Evolutionary conservation across 495 filamentous ascomycete species (phyloP).

Genomic region (Clavariopsis aquatica): DNA sequence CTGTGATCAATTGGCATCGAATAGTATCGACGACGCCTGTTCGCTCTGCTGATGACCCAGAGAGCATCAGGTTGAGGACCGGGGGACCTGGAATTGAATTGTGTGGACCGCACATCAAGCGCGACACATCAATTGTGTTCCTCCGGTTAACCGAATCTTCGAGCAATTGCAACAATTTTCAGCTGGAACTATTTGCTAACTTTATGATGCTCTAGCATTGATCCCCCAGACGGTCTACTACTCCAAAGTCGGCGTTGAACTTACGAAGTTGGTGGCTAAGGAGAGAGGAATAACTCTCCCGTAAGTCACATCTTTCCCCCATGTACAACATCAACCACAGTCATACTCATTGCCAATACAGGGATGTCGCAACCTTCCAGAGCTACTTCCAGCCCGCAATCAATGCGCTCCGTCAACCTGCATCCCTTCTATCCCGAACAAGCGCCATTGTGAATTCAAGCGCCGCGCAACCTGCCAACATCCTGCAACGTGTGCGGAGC

Average conservation of each 20-base stretch:
- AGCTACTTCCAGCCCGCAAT: constrained; percentile 76
- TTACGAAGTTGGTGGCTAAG: constrained; percentile 81
- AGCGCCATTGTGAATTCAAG: constrained; percentile 46
- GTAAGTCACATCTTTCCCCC: constrained; percentile 60
- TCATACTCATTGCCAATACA: constrained; percentile 43
- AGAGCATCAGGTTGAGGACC: neutral
- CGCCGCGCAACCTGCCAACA: constrained; percentile 49
- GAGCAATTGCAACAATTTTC: neutral
- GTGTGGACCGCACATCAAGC: neutral
- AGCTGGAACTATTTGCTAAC: constrained; percentile 14
- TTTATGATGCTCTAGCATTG: constrained; percentile 59
- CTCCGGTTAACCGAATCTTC: neutral
- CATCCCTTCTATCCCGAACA: constrained; percentile 46
- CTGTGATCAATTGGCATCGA: constrained; percentile 13
- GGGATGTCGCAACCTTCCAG: constrained; percentile 79
- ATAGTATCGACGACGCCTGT: neutral
- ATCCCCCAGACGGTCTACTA: constrained; percentile 89
- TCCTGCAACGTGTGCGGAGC: constrained; percentile 68
- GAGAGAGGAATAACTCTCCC: constrained; percentile 91
- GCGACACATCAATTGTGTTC: constrained; percentile 25
- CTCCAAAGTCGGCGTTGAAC: constrained; percentile 80
- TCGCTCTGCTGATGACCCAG: neutral
- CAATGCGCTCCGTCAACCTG: constrained; percentile 68
- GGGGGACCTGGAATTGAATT: neutral
- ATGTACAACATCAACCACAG: neutral